A percentile compares a stretch with the other conserved stretches of the same genome.
These are phyloP conservation scores for Vaccinium darrowii DNA, from an alignment of 148 eudicot genomes.

Conservation along the genomic window DNA sequence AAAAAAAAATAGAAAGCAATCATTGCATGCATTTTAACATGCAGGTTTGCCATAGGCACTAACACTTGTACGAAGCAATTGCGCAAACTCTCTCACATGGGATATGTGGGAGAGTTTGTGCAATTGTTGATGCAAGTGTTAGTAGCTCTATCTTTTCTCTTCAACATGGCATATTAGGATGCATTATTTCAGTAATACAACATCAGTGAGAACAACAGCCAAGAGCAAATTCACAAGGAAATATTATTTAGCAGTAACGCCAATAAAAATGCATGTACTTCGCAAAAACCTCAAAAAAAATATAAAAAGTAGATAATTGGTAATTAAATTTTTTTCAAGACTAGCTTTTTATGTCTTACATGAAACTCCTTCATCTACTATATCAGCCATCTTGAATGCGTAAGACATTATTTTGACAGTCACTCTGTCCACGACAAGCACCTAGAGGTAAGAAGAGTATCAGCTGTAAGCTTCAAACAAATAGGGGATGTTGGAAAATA, in stretches of 20 bases:
- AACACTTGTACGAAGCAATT: too few species aligned
- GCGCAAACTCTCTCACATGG: too few species aligned
- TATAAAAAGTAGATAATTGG: neutral
- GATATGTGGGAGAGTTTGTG: too few species aligned
- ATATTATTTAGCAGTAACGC: neutral
- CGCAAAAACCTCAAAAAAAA: neutral
- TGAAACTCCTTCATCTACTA: conserved; percentile 93
- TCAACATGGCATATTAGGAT: neutral
- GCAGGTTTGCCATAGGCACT: too few species aligned
- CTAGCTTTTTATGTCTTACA: conserved; percentile 57
- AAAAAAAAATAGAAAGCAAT: neutral
- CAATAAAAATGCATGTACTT: neutral
- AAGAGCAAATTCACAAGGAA: neutral
- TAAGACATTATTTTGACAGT: conserved; percentile 83
- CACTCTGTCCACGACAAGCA: conserved; percentile 92
- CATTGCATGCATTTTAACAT: neutral
- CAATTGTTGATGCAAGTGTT: too few species aligned
- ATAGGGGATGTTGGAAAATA: neutral
- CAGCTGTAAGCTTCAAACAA: conserved; percentile 6
- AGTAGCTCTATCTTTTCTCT: too few species aligned
- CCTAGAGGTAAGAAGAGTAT: conserved; percentile 44
- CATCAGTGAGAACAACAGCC: neutral
- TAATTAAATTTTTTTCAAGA: conserved; percentile 20
- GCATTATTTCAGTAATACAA: neutral
- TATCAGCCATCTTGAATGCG: conserved; percentile 97